Evolutionary conservation across 108 stramenopile species (phyloP).

Genomic region (Discostella pseudostelligera): DNA sequence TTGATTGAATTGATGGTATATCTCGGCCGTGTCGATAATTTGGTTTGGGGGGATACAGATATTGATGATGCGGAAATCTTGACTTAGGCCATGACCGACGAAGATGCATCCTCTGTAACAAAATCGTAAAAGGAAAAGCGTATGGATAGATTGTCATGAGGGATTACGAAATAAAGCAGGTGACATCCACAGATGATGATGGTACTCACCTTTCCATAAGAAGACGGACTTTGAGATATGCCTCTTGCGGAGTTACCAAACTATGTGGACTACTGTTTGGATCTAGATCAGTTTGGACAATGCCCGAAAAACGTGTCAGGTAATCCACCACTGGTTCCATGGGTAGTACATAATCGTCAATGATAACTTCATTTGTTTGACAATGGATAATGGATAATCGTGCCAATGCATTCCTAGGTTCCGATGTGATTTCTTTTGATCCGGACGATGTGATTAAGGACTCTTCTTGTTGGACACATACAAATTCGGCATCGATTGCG

Average conservation of each 20-base stretch:
- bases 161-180: neutral
- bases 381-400: constrained; percentile 88
- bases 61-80: constrained; percentile 89
- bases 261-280: constrained; percentile 77
- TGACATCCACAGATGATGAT: constrained; percentile 10
- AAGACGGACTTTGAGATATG: constrained; percentile 90
- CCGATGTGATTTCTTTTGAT: constrained; percentile 68
- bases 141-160: neutral
- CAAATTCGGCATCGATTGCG: constrained; percentile 92
- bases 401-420: constrained; percentile 83
- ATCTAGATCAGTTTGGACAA: constrained; percentile 85
- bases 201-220: constrained; percentile 69
- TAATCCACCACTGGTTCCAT: constrained; percentile 92
- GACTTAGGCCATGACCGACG: constrained; percentile 85
- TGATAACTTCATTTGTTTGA: constrained; percentile 53
- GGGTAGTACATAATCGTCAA: constrained; percentile 94
- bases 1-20: constrained; percentile 80
- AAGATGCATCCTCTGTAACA: constrained; percentile 69
- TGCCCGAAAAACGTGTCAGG: constrained; percentile 93
- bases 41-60: constrained; percentile 86
- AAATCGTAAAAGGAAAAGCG: neutral
- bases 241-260: constrained; percentile 79
- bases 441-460: constrained; percentile 72
- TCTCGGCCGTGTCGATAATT: constrained; percentile 93
- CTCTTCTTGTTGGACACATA: constrained; percentile 83